Evolutionary conservation across 106 monocot species (phyloP), one percentile per base, ranked within the genome.

Genomic region (Xerophyta viscosa): DNA sequence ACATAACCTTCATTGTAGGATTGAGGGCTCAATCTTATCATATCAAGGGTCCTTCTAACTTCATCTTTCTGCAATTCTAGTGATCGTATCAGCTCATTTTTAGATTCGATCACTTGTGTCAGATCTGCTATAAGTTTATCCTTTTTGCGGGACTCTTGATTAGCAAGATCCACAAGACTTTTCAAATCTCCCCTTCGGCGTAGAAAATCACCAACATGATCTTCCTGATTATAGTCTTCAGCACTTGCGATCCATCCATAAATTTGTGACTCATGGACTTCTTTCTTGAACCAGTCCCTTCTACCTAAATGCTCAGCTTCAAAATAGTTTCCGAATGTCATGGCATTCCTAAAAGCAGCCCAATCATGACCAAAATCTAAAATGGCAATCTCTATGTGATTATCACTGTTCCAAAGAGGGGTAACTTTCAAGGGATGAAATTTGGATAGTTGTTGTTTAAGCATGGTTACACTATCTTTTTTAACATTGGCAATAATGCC

Each of bases 251-350:
- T 48, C 91, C 85, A 92, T 27, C 85, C 85, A 82, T 54, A 75
- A 28, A 76, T 30, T 6, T 71, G 48, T 24, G 3, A 20, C 4
- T 61, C 64, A 39, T 10, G 57, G 20, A 26, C 13, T 20, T 20
- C 57, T 6, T 8, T 20, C 15, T 50, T 61, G 5, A 23, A 9
- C 77, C 77, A 91, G 29, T 85, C 81, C 51, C 41, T 76, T 29
- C 82, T 91, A 13, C 96, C 76, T 37, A 26, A 43, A 9, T 46
- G 63, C 20, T 61, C 52, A 9, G 51, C 64, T 30, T 69, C 70
- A 63, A 98, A 89, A 46, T 79, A 54, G 4, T 82, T 79, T 54
- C 85, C 86, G 60, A 98, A 98, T 14, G 69, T 70, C 73, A 89
- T 74, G 2, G 96, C 89, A 74, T 81, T 76, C 37, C 74, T 85